Conservation (phyloP, 805 yeast species). For the Myxozyma melibiosi region DNA sequence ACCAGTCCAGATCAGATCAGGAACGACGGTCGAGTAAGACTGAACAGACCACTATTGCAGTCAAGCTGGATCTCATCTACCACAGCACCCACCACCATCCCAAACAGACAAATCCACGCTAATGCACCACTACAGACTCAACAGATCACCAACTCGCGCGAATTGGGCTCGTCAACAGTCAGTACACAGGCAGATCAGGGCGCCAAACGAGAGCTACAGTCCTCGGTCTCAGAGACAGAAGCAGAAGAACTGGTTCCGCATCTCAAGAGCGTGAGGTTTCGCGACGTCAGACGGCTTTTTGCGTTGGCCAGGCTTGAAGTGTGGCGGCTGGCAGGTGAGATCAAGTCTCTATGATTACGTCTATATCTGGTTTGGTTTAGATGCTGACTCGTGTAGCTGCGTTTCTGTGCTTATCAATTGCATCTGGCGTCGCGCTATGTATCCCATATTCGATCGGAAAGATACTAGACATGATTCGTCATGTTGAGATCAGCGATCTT, state of each 20-base stretch:
- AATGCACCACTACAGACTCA: too few species aligned
- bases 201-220: not conserved
- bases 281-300: conserved; percentile 54
- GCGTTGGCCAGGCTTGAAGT: conserved; percentile 59
- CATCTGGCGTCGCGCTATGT: conserved; percentile 79
- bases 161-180: too few species aligned
- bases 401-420: conserved; percentile 59
- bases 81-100: too few species aligned
- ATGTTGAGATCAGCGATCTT: conserved; percentile 38
- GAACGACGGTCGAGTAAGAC: too few species aligned
- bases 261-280: conserved; percentile 22
- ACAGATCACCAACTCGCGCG: too few species aligned
- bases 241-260: not conserved
- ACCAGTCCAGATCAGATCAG: too few species aligned
- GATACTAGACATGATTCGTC: conserved; percentile 69
- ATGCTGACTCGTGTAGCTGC: conserved; percentile 48
- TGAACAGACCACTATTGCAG: too few species aligned
- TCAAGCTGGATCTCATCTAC: too few species aligned
- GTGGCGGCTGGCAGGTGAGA: conserved; percentile 58
- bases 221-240: not conserved
- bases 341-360: conserved; percentile 40
- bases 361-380: not conserved
- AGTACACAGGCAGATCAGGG: too few species aligned
- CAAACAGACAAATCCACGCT: too few species aligned
- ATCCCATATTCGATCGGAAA: conserved; percentile 84